These are phyloP conservation scores for Pichia deserticola DNA, from an alignment of 805 yeast species.

Conservation along the genomic window DNA sequence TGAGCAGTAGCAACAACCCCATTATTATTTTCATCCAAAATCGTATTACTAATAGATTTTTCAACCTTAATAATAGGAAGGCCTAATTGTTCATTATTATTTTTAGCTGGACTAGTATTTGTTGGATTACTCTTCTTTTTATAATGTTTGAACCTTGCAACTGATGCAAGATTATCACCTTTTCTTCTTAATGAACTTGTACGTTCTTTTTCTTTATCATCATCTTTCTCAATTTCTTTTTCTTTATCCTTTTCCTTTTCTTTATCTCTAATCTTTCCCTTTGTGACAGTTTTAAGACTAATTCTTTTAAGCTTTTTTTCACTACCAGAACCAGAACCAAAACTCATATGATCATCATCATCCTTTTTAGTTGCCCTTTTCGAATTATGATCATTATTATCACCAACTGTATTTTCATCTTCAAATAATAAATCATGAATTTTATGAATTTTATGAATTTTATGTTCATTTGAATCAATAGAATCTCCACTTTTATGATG, in stretches of 20 bases:
- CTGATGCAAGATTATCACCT: conserved; percentile 22
- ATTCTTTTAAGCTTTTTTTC: not conserved
- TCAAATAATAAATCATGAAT: conserved; percentile 4
- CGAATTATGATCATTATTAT: not conserved
- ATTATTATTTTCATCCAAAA: not conserved
- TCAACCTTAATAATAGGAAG: conserved; percentile 6
- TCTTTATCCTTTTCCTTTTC: conserved; percentile 18
- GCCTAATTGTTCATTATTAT: not conserved
- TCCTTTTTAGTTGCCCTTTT: conserved; percentile 5
- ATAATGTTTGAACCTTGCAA: conserved; percentile 23
- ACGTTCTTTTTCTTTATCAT: conserved; percentile 15
- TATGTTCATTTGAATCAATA: not conserved
- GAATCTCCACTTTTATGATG: not conserved
- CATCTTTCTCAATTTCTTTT: conserved; percentile 18
- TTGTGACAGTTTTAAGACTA: not conserved
- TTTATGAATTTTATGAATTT: conserved; percentile 1
- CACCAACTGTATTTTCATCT: conserved; percentile 1
- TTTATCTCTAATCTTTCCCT: conserved; percentile 14
- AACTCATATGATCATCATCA: not conserved
- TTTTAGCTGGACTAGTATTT: not conserved
- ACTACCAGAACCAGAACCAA: not conserved
- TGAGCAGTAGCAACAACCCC: not conserved
- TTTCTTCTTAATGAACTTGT: conserved; percentile 17
- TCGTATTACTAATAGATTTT: not conserved
- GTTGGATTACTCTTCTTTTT: conserved; percentile 11